A percentile compares a stretch with the other conserved stretches of the same genome.
Evolutionary conservation across 306 rosid genomes (phyloP).

Genomic region (Cucurbita moschata): DNA sequence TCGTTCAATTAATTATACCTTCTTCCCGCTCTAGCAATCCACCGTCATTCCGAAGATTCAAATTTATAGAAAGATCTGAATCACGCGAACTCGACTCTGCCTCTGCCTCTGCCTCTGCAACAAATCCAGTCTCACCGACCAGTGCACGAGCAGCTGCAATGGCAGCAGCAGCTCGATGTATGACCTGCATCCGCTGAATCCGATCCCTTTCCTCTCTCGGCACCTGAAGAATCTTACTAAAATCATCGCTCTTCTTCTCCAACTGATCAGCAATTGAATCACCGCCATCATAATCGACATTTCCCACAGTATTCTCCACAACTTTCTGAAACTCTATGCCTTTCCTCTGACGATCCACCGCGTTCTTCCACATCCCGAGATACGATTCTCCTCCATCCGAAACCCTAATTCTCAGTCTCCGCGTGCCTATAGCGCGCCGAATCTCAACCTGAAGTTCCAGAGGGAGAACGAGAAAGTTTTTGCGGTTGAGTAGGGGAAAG

Average conservation of each 20-base stretch:
- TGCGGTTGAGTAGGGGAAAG: slow-evolving; percentile 1
- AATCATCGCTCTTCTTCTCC: slow-evolving; percentile 55
- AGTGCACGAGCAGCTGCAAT: slow-evolving; percentile 59
- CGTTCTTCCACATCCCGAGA: slow-evolving; percentile 83
- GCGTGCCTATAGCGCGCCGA: background rate
- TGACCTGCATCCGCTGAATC: slow-evolving; percentile 66
- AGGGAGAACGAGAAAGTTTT: background rate
- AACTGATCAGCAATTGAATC: slow-evolving; percentile 11
- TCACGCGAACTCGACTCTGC: slow-evolving; percentile 6
- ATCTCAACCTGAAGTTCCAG: background rate
- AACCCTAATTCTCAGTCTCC: slow-evolving; percentile 13
- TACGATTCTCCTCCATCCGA: slow-evolving; percentile 34
- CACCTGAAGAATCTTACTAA: slow-evolving; percentile 58
- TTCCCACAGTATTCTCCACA: slow-evolving; percentile 8
- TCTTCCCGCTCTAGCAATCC: background rate
- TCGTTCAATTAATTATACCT: slow-evolving; percentile 10
- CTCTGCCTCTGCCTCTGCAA: background rate
- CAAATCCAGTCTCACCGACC: slow-evolving; percentile 15
- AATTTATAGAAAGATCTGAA: background rate
- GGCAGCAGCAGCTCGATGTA: slow-evolving; percentile 90
- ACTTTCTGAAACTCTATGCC: slow-evolving; percentile 35
- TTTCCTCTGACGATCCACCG: slow-evolving; percentile 47
- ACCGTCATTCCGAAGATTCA: background rate
- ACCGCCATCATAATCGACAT: background rate
- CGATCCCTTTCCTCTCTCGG: slow-evolving; percentile 65